Evolutionary conservation across 1,284 basidiomycete species (phyloP), one percentile per base, ranked within the genome.

Genomic region (Rhodotorula sp.): DNA sequence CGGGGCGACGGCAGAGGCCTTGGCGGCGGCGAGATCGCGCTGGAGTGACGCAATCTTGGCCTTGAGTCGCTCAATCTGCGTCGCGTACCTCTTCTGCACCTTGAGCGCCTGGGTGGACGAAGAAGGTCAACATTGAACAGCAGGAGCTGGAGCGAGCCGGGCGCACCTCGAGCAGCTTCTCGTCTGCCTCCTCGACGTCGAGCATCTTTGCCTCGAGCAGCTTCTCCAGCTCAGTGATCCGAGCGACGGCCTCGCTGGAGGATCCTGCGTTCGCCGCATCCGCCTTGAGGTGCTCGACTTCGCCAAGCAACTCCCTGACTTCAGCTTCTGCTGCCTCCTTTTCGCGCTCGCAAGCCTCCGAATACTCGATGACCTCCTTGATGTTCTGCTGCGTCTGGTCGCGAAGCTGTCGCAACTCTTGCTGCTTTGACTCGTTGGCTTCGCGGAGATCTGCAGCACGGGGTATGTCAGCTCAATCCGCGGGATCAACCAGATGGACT

Each of bases 151-250:
- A 20, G 2, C 8, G 11, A 30, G 18, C 6, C 4, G n/a, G 26
- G 26, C 62, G 59, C 52, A 65, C 72, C 28, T 74, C 70, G 47
- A 74, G 69, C 34, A 69, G 57, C 62, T 72, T 74, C 61, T 74
- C 72, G 16, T 74, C 67, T 4, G 70, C 65, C 44, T 74, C 70
- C 44, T 74, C 72, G 8, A 72, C 65, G 28, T 74, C 72, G 5
- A 63, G 37, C 48, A 58, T 50, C 59, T 62, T 68, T 10, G 15
- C 40, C 47, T 74, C 65, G 20, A 71, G 46, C 44, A 53, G 24
- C 37, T 59, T 67, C 47, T 67, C 67, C 30, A 74, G 60, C 58
- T 71, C 70, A 20, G 63, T 53, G n/a, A 72, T 46, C 7, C 64
- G 59, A 7, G 53, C 62, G 8, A 48, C 58, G 3, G 61, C 30